Percentiles rank a stretch among this genome's conserved stretches.
Evolutionary conservation across 2,329 filamentous ascomycete species (phyloP).

Genomic region (Reticulascus tulasneorum): DNA sequence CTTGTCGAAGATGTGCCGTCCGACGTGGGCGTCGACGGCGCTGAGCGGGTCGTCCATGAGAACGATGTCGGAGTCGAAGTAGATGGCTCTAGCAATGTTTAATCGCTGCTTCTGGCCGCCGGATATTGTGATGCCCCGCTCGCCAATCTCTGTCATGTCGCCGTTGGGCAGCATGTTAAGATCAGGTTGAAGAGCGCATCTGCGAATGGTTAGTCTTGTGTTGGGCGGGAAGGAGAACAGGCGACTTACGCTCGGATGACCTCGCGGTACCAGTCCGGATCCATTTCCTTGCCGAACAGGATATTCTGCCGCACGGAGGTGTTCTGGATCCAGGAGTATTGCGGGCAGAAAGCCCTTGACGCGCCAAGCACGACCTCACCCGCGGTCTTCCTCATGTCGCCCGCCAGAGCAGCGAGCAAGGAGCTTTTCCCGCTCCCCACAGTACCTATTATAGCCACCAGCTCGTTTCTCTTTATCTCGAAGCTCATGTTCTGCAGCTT

Average conservation of each 20-base stretch:
- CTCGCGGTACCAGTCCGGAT: slow-evolving; percentile 74
- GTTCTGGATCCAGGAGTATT: slow-evolving; percentile 98
- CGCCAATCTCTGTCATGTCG: slow-evolving; percentile 88
- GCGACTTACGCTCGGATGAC: slow-evolving; percentile 69
- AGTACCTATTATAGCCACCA: slow-evolving; percentile 81
- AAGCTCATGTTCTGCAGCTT: slow-evolving; percentile 67
- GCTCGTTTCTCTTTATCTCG: slow-evolving; percentile 66
- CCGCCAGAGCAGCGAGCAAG: slow-evolving; percentile 80
- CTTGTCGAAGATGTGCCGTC: slow-evolving; percentile 81
- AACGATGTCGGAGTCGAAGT: slow-evolving; percentile 65
- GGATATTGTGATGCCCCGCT: slow-evolving; percentile 91
- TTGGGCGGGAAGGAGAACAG: background rate
- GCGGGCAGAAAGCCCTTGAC: slow-evolving; percentile 83
- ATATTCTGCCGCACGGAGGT: slow-evolving; percentile 85
- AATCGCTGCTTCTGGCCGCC: slow-evolving; percentile 93
- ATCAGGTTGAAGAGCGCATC: slow-evolving; percentile 79
- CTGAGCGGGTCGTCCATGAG: slow-evolving; percentile 68
- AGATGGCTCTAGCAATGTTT: slow-evolving; percentile 82
- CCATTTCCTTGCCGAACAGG: slow-evolving; percentile 75
- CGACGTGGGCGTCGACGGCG: slow-evolving; percentile 67
- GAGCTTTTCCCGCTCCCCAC: slow-evolving; percentile 91
- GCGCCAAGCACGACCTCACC: slow-evolving; percentile 75
- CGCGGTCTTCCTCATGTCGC: slow-evolving; percentile 83
- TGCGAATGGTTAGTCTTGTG: slow-evolving; percentile 19
- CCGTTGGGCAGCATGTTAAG: slow-evolving; percentile 89